Evolutionary conservation across 768 basidiomycete species (phyloP).

Genomic region (Lepiota brunneoincarnata): DNA sequence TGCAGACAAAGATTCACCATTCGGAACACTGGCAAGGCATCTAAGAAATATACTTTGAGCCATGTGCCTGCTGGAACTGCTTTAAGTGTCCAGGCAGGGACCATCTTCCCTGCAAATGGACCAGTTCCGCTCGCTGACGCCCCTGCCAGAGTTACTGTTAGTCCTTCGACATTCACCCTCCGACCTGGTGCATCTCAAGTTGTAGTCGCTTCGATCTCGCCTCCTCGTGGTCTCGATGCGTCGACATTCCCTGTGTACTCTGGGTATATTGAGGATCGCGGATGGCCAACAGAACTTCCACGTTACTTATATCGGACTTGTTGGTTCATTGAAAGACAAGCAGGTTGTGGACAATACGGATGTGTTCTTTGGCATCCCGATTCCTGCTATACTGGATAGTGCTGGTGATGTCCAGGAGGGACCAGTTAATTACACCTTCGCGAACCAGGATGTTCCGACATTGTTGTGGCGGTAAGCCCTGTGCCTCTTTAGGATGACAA

Average conservation of each 20-base stretch:
- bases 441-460: conserved; percentile 34
- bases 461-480: conserved; percentile 32
- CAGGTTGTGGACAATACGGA: conserved; percentile 49
- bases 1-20: conserved; percentile 44
- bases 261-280: conserved; percentile 47
- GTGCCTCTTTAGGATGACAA: not conserved
- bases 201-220: conserved; percentile 40
- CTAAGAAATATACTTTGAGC: conserved; percentile 42
- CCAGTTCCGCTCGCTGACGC: conserved; percentile 45
- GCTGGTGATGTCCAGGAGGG: conserved; percentile 33
- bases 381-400: conserved; percentile 39
- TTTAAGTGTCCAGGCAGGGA: conserved; percentile 40
- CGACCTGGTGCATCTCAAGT: conserved; percentile 32
- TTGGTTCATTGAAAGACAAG: conserved; percentile 38
- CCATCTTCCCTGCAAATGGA: conserved; percentile 32
- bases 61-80: conserved; percentile 61
- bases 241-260: conserved; percentile 53
- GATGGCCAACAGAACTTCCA: conserved; percentile 32
- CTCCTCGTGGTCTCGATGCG: conserved; percentile 39
- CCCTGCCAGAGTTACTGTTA: conserved; percentile 43
- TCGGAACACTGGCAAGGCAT: conserved; percentile 38
- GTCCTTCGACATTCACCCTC: conserved; percentile 41
- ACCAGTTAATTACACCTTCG: conserved; percentile 44
- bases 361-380: conserved; percentile 36
- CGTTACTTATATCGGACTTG: conserved; percentile 42